phyloP scores from a whole-genome alignment of 176 grass and related monocot species.

The Pontederia paniculata region DNA sequence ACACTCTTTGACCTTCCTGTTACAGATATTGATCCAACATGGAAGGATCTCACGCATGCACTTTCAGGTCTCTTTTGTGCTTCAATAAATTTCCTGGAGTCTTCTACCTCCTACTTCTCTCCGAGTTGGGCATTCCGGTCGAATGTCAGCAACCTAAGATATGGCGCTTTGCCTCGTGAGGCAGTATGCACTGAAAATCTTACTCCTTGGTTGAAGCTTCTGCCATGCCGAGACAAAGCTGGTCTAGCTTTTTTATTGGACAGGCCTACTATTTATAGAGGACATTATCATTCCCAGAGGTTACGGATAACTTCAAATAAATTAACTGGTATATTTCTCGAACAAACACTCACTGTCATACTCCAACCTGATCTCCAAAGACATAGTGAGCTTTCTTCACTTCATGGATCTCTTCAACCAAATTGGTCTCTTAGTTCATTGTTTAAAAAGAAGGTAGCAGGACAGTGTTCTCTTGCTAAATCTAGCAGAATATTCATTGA shows the following conservation, averaged over 20 bases:
- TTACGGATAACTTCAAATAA: slow-evolving; percentile 50
- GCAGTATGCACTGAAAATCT: slow-evolving; percentile 95
- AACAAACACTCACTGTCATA: slow-evolving; percentile 77
- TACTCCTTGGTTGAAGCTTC: slow-evolving; percentile 95
- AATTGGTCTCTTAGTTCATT: slow-evolving; percentile 80
- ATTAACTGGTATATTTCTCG: slow-evolving; percentile 54
- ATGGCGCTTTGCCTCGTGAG: slow-evolving; percentile 88
- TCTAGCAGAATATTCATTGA: slow-evolving; percentile 77
- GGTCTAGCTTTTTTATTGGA: slow-evolving; percentile 73
- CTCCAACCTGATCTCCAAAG: slow-evolving; percentile 34
- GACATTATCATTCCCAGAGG: slow-evolving; percentile 90
- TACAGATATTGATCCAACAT: slow-evolving; percentile 60
- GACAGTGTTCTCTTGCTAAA: slow-evolving; percentile 59
- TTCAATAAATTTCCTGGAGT: slow-evolving; percentile 90
- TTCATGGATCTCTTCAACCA: slow-evolving; percentile 36
- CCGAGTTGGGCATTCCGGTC: slow-evolving; percentile 63
- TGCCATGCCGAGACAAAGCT: slow-evolving; percentile 90
- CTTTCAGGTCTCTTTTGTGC: slow-evolving; percentile 94
- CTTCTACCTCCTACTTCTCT: slow-evolving; percentile 63
- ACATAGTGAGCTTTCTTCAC: slow-evolving; percentile 23
- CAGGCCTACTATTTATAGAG: slow-evolving; percentile 93
- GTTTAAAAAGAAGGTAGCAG: slow-evolving; percentile 62
- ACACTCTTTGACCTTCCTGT: slow-evolving; percentile 57
- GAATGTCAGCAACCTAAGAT: slow-evolving; percentile 58
- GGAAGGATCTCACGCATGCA: slow-evolving; percentile 85